These are phyloP conservation scores for Ustilago loliicola DNA, from an alignment of 1,284 basidiomycete genomes.

Conservation along the genomic window DNA sequence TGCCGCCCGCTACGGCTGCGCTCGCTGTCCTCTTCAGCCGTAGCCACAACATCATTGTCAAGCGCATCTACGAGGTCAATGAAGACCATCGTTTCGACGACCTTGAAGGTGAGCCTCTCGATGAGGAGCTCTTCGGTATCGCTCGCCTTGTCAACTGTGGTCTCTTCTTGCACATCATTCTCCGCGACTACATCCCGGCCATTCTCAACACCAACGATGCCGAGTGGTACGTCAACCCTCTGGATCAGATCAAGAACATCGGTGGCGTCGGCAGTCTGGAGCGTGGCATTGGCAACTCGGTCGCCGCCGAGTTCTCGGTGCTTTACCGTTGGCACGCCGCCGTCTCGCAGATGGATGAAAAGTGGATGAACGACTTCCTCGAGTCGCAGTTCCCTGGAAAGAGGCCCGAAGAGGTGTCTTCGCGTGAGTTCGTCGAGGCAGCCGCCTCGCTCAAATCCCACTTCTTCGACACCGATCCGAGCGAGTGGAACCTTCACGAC, in stretches of 20 bases:
- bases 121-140: conserved; percentile 58
- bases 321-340: conserved; percentile 62
- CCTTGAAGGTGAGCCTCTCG: conserved; percentile 45
- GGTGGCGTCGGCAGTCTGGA: conserved; percentile 42
- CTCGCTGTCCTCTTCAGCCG: conserved; percentile 78
- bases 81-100: conserved; percentile 47
- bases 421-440: conserved; percentile 76
- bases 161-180: conserved; percentile 51
- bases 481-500: conserved; percentile 77
- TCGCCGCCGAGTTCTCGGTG: conserved; percentile 57
- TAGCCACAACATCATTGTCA: conserved; percentile 82
- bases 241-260: conserved; percentile 52
- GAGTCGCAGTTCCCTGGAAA: conserved; percentile 39
- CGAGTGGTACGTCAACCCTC: conserved; percentile 57
- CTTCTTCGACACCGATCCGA: conserved; percentile 62
- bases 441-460: conserved; percentile 66
- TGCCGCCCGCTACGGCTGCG: conserved; percentile 81
- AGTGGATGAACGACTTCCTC: conserved; percentile 61
- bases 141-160: conserved; percentile 54
- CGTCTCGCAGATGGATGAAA: conserved; percentile 55
- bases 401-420: conserved; percentile 73
- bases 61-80: conserved; percentile 76
- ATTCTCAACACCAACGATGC: conserved; percentile 62
- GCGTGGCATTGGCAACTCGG: conserved; percentile 58
- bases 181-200: conserved; percentile 61